Percentiles rank a stretch among this genome's conserved stretches.
Evolutionary conservation across 1,284 basidiomycete genomes (phyloP).

Genomic region (Moesziomyces aphidis): DNA sequence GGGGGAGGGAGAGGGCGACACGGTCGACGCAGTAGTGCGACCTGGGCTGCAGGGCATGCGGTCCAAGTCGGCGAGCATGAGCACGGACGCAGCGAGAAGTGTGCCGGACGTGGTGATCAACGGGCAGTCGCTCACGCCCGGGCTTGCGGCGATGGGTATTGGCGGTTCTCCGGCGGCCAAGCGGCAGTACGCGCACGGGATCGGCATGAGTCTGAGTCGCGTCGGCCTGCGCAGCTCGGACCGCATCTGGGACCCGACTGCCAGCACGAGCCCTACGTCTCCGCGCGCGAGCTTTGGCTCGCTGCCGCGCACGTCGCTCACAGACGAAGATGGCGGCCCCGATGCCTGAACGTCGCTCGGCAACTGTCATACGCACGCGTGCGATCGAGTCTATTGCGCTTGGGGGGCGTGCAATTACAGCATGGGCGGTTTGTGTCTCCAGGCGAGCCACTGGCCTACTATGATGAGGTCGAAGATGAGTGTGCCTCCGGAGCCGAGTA

Average conservation of each 20-base stretch:
- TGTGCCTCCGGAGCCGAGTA: conserved; percentile 62
- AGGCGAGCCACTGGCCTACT: conserved; percentile 57
- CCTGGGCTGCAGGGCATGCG: conserved; percentile 6
- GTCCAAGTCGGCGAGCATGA: conserved; percentile 25
- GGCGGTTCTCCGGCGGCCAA: conserved; percentile 1
- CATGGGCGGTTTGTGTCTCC: conserved; percentile 33
- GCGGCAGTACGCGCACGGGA: conserved; percentile 24
- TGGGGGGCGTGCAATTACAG: neutral
- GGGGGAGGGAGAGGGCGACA: neutral
- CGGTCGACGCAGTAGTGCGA: neutral
- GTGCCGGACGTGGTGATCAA: conserved; percentile 44
- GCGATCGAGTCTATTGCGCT: neutral
- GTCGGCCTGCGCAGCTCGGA: conserved; percentile 47
- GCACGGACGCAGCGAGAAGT: conserved; percentile 11
- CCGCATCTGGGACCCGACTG: conserved; percentile 34
- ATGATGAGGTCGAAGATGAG: conserved; percentile 66
- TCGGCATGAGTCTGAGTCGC: conserved; percentile 42
- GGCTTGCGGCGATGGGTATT: conserved; percentile 23
- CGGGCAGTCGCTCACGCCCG: conserved; percentile 21
- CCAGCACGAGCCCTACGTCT: conserved; percentile 1
- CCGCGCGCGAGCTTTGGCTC: conserved; percentile 19
- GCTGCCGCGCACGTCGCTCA: conserved; percentile 3
- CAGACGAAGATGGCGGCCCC: neutral
- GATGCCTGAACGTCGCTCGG: neutral
- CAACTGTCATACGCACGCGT: neutral